phyloP scores from a whole-genome alignment of 441 rosid species.

The Lepidium campestre region DNA sequence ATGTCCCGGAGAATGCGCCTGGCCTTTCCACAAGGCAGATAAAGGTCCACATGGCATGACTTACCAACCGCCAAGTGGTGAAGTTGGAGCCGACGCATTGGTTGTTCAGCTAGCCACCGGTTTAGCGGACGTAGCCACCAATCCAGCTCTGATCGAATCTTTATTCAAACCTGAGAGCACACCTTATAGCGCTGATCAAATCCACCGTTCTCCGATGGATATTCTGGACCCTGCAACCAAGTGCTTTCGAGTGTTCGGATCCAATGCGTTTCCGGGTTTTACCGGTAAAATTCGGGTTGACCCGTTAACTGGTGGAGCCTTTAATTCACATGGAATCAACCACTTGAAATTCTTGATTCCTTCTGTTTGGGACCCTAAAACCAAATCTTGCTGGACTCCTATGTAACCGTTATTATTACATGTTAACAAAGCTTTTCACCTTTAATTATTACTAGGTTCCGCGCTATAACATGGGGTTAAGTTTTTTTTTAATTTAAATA shows the following conservation, averaged over 20 bases:
- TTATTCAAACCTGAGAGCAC: constrained; percentile 14
- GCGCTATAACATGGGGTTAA: too few species aligned
- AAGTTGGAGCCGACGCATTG: constrained; percentile 56
- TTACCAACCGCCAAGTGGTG: constrained; percentile 49
- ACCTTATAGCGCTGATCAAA: constrained; percentile 3
- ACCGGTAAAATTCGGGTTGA: constrained; percentile 37
- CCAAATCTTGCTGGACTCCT: constrained; percentile 32
- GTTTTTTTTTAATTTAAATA: too few species aligned
- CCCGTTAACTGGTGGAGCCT: constrained; percentile 27
- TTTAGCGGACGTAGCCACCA: constrained; percentile 40
- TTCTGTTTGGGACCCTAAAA: constrained; percentile 4
- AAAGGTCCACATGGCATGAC: constrained; percentile 37
- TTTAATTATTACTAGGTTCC: background rate
- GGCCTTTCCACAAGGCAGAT: constrained; percentile 52
- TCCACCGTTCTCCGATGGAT: background rate
- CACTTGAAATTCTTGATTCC: constrained; percentile 22
- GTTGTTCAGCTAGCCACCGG: constrained; percentile 47
- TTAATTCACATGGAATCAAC: constrained; percentile 43
- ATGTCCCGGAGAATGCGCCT: constrained; percentile 62
- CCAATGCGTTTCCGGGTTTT: constrained; percentile 27
- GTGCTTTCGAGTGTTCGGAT: constrained; percentile 43
- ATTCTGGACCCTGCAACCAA: constrained; percentile 32
- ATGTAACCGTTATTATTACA: constrained; percentile 17
- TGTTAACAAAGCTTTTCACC: background rate
- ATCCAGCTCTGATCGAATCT: constrained; percentile 31